Evolutionary conservation across 106 monocot genomes (phyloP), one percentile per base, ranked within the genome.

Genomic region (Alisma plantagoaquatica): DNA sequence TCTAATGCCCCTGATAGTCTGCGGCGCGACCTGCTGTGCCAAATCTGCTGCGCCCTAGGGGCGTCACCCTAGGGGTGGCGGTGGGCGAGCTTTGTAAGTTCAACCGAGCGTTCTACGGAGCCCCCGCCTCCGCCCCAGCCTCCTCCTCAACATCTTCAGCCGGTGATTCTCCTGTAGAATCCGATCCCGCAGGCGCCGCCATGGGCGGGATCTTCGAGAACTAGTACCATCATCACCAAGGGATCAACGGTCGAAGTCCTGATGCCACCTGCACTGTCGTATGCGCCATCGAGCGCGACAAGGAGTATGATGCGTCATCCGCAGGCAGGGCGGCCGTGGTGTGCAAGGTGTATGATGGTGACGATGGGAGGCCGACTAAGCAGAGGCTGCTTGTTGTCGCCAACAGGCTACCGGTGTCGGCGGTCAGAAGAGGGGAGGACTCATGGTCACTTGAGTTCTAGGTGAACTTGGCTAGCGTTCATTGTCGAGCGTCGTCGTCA

Each of bases 341-440:
- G 10, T 19, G 58, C 27, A 54, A 68, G 8, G 68, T 57, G 19
- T 49, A 8, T 15, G 27, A 31, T 23, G 64, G 33, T 17, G 54
- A 53, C 9, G 67, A 58, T 23, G 79, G 61, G 20, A 47, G 57
- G 29, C 73, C 75, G 18, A 41, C 73, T 67, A 88, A 78, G 68
- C 94, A 96, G 80, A 35, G 94, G 59, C 62, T 96, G 48, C 70
- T 96, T 27, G 94, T 96, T 27, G 94, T 96, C 28, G 94, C 94
- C 0, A 96, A 96, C 59, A 59, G 94, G 59, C 54, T 96, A 32
- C 94, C 94, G 0, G 94, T 96, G 0, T 96, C 94, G 0, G 94
- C 94, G 17, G 81, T 84, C 35, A 62, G 94, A 30, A 61, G 70
- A 23, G 88, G 94, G 9, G 88, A 84, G 59, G 88, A 88, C 27